Evolutionary conservation across 2,329 filamentous ascomycete genomes (phyloP).

Genomic region (Tympanopsis confertula): DNA sequence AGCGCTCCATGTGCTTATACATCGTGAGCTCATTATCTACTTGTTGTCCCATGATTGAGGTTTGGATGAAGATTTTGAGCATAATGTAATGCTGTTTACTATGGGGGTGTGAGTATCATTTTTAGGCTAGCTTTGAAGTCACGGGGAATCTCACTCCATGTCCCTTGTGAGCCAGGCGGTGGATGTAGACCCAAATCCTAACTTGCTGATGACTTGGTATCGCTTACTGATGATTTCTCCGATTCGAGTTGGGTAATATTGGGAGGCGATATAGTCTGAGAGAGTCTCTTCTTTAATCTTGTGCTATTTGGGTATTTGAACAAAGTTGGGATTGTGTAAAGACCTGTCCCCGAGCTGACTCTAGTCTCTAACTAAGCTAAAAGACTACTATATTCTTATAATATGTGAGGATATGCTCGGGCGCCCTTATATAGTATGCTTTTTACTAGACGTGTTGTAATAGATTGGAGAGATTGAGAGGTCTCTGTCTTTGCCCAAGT

Average conservation of each 20-base stretch:
- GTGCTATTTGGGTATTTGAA: conserved; percentile 1
- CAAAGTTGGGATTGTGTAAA: no score
- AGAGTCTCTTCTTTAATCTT: conserved; percentile 6
- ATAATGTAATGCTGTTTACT: background rate
- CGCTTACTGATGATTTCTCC: conserved; percentile 4
- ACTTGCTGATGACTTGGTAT: conserved; percentile 6
- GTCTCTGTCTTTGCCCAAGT: background rate
- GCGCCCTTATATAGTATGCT: no score
- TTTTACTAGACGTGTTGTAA: no score
- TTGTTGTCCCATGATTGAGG: background rate
- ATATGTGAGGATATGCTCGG: no score
- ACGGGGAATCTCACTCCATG: conserved; percentile 3
- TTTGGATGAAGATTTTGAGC: background rate
- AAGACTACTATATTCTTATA: no score
- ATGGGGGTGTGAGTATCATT: background rate
- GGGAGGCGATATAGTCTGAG: conserved; percentile 2
- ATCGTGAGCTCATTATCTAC: background rate
- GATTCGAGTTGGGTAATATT: conserved; percentile 3
- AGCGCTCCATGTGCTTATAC: background rate
- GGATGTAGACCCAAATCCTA: conserved; percentile 4
- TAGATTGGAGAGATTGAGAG: background rate
- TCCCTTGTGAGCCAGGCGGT: conserved; percentile 5
- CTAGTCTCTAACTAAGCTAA: no score
- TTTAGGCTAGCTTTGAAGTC: no score
- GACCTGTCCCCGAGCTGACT: no score